Evolutionary conservation across 2,329 filamentous ascomycete genomes (phyloP).

Genomic region (Neurospora sp.): DNA sequence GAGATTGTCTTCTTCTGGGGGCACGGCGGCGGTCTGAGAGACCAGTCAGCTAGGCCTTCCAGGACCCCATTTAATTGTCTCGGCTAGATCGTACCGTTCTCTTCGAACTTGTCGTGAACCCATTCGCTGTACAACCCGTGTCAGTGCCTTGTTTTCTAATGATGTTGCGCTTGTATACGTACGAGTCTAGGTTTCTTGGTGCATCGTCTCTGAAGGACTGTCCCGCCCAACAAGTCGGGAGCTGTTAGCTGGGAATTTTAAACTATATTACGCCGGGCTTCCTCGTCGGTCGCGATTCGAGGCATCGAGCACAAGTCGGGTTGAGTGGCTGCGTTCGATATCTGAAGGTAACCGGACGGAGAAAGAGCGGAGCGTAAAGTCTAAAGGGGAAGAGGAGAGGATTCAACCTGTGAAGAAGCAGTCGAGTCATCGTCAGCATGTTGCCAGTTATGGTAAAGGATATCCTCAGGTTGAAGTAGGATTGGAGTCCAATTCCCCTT

Average conservation of each 20-base stretch:
- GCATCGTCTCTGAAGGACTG: slow-evolving; percentile 54
- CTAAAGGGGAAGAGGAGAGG: slow-evolving; percentile 24
- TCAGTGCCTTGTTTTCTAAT: slow-evolving; percentile 15
- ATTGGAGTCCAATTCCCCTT: not conserved
- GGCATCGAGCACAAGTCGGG: slow-evolving; percentile 23
- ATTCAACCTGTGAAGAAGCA: slow-evolving; percentile 20
- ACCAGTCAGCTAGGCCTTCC: slow-evolving; percentile 5
- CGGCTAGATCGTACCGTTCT: slow-evolving; percentile 42
- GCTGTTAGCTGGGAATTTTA: slow-evolving; percentile 34
- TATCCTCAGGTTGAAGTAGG: not conserved
- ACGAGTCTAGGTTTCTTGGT: slow-evolving; percentile 62
- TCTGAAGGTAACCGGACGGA: slow-evolving; percentile 14
- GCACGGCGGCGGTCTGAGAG: slow-evolving; percentile 13
- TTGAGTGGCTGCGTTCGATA: slow-evolving; percentile 20
- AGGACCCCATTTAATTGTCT: not conserved
- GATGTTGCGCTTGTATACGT: slow-evolving; percentile 21
- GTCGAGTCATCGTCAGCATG: slow-evolving; percentile 6
- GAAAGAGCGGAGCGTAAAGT: slow-evolving; percentile 20
- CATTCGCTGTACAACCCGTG: slow-evolving; percentile 55
- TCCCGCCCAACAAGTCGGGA: slow-evolving; percentile 31
- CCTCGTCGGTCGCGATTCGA: slow-evolving; percentile 22
- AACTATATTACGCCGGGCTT: slow-evolving; percentile 24
- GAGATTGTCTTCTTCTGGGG: slow-evolving; percentile 22
- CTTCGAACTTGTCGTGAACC: slow-evolving; percentile 87
- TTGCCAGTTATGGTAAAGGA: not conserved